Evolutionary conservation across 2,329 filamentous ascomycete genomes (phyloP).

Genomic region (Alternaria arborescens): DNA sequence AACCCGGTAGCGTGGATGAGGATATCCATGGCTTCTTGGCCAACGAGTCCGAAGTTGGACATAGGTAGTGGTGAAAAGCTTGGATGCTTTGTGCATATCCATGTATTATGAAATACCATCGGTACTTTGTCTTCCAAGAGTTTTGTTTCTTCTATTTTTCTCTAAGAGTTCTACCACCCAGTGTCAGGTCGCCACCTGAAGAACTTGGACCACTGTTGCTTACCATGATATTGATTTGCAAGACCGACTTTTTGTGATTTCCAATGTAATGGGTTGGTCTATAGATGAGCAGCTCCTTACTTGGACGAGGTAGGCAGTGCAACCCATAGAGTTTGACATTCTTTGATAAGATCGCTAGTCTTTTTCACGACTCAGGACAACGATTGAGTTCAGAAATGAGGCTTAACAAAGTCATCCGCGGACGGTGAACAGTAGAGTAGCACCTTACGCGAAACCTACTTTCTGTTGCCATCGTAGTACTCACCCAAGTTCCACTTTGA

Average conservation of each 20-base stretch:
- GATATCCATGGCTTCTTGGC: constrained; percentile 26
- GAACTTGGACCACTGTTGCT: background rate
- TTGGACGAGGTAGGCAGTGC: background rate
- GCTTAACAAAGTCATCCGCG: background rate
- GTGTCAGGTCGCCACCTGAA: background rate
- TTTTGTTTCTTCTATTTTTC: background rate
- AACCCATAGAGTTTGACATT: background rate
- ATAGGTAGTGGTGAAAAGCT: background rate
- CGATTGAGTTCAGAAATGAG: background rate
- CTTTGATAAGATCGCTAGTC: background rate
- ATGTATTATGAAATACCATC: background rate
- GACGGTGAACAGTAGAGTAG: background rate
- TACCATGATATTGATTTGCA: background rate
- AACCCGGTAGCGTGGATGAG: background rate
- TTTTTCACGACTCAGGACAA: background rate
- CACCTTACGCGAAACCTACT: background rate
- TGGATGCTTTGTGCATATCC: background rate
- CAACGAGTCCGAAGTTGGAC: constrained; percentile 17
- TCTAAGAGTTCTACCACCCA: background rate
- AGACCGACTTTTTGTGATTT: background rate
- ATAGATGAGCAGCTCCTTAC: background rate
- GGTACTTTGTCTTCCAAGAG: background rate
- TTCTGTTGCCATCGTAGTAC: background rate
- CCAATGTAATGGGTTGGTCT: background rate
- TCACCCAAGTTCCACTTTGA: background rate